Conservation (phyloP, 1,284 basidiomycete genomes). For the Marasmius oreades region DNA sequence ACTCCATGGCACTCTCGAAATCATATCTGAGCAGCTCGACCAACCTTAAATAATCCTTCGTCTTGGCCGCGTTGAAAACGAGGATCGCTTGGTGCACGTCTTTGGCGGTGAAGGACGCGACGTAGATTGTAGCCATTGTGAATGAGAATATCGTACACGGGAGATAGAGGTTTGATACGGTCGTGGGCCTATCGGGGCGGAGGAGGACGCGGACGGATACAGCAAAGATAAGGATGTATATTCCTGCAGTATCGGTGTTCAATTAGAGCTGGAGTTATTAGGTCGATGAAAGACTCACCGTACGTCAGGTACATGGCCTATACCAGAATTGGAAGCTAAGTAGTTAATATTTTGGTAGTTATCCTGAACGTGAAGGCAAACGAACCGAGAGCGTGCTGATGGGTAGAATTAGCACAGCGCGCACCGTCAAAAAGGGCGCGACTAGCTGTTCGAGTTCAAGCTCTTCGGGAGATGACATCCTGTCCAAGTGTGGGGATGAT, state of each 20-base stretch:
- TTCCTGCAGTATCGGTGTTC: neutral
- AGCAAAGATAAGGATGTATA: neutral
- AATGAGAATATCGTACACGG: neutral
- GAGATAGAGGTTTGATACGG: neutral
- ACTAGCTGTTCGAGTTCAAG: neutral
- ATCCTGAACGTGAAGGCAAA: neutral
- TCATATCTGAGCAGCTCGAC: neutral
- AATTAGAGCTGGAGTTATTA: neutral
- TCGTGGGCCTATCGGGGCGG: neutral
- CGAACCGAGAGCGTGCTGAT: neutral
- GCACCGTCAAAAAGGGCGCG: neutral
- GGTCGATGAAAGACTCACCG: too few relatives aligned
- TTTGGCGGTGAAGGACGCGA: neutral
- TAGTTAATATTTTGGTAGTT: too few relatives aligned
- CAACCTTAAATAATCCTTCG: neutral
- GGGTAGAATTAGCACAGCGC: neutral
- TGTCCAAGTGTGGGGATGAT: neutral
- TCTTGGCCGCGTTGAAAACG: neutral
- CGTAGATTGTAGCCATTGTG: neutral
- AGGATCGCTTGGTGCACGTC: neutral
- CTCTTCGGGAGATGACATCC: neutral
- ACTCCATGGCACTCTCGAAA: neutral
- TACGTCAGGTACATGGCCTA: neutral
- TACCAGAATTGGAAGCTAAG: neutral
- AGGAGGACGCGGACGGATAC: neutral